Base-by-base conservation (phyloP, 1,139 yeast species). In the Kurtzmaniella quercitrusa region DNA sequence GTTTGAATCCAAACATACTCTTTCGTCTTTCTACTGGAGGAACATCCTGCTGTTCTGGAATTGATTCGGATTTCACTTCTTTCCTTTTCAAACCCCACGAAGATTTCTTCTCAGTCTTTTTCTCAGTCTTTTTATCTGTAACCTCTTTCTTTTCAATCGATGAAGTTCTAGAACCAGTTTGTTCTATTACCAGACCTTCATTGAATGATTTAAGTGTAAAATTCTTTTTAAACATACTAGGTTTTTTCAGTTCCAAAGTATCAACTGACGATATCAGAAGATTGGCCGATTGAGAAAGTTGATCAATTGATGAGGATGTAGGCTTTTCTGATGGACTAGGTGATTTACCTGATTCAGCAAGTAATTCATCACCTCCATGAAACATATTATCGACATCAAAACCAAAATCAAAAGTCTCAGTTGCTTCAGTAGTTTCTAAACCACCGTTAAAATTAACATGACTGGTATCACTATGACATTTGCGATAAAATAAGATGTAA, bases 401-500 rank as follows among this genome's bases (percentile, higher is more conserved):
- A 2, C 76, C 76, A 48, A 68, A 68, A 42, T 66, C 66, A 19
- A 58, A 49, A 16, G 52, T 51, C 11, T 56, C 58, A 16, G 57
- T 63, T n/a, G 55, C 61, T 17, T 53, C 54, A 10, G n/a, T 12
- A 8, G 25, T 16, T n/a, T 31, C 41, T 14, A 21, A 19, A 18
- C 29, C n/a, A n/a, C n/a, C n/a, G n/a, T n/a, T n/a, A n/a, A n/a
- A n/a, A n/a, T n/a, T 25, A 33, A 16, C 10, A 41, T 16, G 21
- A 25, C 11, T 53, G 10, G 36, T 55, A 3, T 48, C 45, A 6
- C 59, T 59, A 19, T 56, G 57, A 43, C 60, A 53, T 45, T 62
- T 64, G 42, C 63, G 64, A 62, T 91, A 93, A 55, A 91, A 89
- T 46, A 93, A 66, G 14, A 93, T 84, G 60, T 93, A 93, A 0